Evolutionary conservation across 2,329 filamentous ascomycete genomes (phyloP).

Genomic region (Hymenoscyphus occultus): DNA sequence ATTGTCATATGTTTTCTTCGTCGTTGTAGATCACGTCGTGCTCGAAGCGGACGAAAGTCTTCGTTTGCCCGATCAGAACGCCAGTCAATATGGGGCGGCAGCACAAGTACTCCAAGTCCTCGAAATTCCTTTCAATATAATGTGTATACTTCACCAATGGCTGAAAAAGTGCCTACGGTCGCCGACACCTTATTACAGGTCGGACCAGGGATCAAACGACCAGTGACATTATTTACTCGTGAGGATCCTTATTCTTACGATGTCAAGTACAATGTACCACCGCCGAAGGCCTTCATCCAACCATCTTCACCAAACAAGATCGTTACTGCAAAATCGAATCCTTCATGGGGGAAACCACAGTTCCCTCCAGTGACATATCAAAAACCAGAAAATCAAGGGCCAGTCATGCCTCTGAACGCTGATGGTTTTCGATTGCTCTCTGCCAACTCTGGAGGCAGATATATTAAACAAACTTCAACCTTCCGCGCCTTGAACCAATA

Average conservation of each 20-base stretch:
- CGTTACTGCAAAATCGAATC: neutral
- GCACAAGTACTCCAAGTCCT: neutral
- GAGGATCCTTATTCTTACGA: neutral
- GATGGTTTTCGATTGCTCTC: neutral
- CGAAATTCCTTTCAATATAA: neutral
- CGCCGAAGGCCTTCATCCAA: neutral
- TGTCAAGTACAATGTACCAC: neutral
- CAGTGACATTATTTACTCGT: neutral
- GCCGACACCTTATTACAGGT: neutral
- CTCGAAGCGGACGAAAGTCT: neutral
- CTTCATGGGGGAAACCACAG: neutral
- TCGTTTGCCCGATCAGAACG: neutral
- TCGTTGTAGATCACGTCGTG: neutral
- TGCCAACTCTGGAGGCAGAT: neutral
- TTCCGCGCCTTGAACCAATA: neutral
- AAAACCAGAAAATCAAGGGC: neutral
- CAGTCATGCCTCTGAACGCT: neutral
- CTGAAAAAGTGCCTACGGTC: neutral
- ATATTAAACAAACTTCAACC: neutral
- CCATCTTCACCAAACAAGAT: neutral
- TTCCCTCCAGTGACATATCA: neutral
- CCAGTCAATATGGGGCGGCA: conserved; percentile 1
- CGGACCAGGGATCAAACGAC: neutral
- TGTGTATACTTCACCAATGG: neutral
- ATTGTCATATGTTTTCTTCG: neutral